Base-by-base conservation (phyloP, 2,329 filamentous ascomycete species). In the Septoria petroselini region DNA sequence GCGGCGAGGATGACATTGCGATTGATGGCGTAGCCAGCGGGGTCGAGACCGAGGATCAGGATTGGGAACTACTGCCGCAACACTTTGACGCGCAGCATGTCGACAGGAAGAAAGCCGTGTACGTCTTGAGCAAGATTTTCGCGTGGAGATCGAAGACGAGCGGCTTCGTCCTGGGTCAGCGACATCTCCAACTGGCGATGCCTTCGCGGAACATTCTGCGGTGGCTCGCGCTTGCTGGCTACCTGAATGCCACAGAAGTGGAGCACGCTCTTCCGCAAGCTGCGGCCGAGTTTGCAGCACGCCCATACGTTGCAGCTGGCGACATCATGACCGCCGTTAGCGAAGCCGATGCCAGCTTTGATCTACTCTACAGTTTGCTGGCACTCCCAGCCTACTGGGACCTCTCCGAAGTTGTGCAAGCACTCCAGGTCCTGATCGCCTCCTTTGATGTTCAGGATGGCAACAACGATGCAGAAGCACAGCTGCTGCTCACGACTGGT, bases 261-360 rank as follows among this genome's bases (percentile, higher is more conserved):
- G 72, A 74, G 3, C 66, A 68, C 54, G 68, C 71, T 2, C 56
- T 73, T 4, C 55, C 50, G 31, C 50, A 41, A 23, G 30, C 45
- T 19, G 29, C 45, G 18, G 39, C 41, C 12, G 45, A 41, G 3
- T 47, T 43, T n/a, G 30, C 30, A 51, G n/a, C 71, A 76, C 19
- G 69, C 79, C 11, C 75, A 14, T 57, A 46, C 11, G 42, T 62
- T 7, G 53, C 55, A 7, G 54, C 82, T 8, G 79, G 80, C 27
- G 80, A 85, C 50, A 73, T 90, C 3, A 76, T 87, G 17, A 69
- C 75, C 37, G 74, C 83, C 37, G 70, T 90, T 30, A 76, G 79
- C 1, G 76, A 83, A 41, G 74, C 83, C n/a, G 86, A 90, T 59
- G 79, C 82, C 2, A 81, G 82, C 27, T 77, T 88, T 65, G 79